Base-by-base conservation (phyloP, 768 basidiomycete species). In the Podaxis mareebaensis region DNA sequence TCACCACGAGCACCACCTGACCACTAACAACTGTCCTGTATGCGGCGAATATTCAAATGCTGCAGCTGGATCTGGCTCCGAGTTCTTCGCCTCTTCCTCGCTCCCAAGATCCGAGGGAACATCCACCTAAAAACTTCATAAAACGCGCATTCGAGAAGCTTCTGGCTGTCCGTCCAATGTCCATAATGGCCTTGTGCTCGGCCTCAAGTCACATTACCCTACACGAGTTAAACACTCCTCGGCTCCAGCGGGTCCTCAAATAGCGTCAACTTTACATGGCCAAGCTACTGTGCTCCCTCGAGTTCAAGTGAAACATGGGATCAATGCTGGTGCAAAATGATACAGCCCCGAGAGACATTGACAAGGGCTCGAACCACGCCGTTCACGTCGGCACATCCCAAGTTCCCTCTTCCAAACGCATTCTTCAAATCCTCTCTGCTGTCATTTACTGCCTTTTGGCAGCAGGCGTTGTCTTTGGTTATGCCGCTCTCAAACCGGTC, bases 401-500 rank as follows among this genome's bases (percentile, higher is more conserved):
- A 13, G 58, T 49, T 12, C 33, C 58, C 11, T 3, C 58, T 8
- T 59, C 58, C 4, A 59, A 49, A 24, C 44, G 58, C 30, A 28
- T 49, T 30, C 46, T 59, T 20, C 58, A 59, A 3, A 51, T 59
- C 46, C 7, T 33, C 33, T 49, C 17, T 20, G 58, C 58, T 7
- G 46, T 59, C 30, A 11, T 49, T 13, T 59, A 48, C 17, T 59
- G 46, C 20, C 46, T 59, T 11, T 49, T 49, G 15, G 20, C 58
- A 15, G 58, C 58, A 6, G 58, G 58, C 30, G n/a, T 59, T n/a
- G 46, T 59, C 44, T 59, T 59, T 49, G 58, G 58, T 15, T 59
- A 59, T 38, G 58, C 58, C 12, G 58, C 58, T 22, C 30, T 59
- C 48, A 59, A 59, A 49, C 58, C 58, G 10, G 58, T 59, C n/a